Percentiles rank a stretch among this genome's conserved stretches.
Evolutionary conservation across 2,329 filamentous ascomycete genomes (phyloP).

Genomic region (Ceratocystis variospora): DNA sequence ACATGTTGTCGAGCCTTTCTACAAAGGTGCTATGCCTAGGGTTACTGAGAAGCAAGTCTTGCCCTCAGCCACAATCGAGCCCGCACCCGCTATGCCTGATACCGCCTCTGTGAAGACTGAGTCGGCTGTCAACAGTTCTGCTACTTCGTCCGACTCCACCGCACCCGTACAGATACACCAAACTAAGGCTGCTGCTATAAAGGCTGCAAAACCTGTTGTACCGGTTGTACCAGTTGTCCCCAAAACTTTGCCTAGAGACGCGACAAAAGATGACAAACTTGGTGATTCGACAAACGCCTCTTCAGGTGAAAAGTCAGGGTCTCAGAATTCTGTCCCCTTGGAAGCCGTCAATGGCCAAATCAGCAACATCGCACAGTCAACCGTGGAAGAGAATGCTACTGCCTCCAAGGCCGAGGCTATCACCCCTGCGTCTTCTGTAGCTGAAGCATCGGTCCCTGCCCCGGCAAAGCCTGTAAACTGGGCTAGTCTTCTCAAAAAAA

Average conservation of each 20-base stretch:
- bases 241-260: slow-evolving; percentile 28
- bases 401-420: slow-evolving; percentile 22
- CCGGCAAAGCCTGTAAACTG: slow-evolving; percentile 20
- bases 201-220: slow-evolving; percentile 28
- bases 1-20: slow-evolving; percentile 16
- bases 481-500: slow-evolving; percentile 19
- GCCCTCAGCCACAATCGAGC: not conserved
- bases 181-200: slow-evolving; percentile 16
- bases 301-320: not conserved
- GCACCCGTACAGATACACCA: not conserved
- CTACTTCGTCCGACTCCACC: not conserved
- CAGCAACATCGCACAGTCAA: slow-evolving; percentile 14
- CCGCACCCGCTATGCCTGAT: not conserved
- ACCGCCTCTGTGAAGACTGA: not conserved
- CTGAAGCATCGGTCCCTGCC: slow-evolving; percentile 18
- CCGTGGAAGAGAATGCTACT: slow-evolving; percentile 22
- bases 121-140: not conserved
- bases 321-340: not conserved
- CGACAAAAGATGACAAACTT: slow-evolving; percentile 20
- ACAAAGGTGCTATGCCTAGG: not conserved
- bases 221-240: slow-evolving; percentile 37
- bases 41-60: not conserved
- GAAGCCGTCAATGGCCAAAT: slow-evolving; percentile 13
- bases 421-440: slow-evolving; percentile 17
- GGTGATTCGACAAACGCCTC: not conserved